A percentile compares a stretch with the other conserved stretches of the same genome.
These are phyloP conservation scores for Graphiopsis chlorocephala DNA, from an alignment of 2,329 filamentous ascomycete genomes.

Conservation along the genomic window DNA sequence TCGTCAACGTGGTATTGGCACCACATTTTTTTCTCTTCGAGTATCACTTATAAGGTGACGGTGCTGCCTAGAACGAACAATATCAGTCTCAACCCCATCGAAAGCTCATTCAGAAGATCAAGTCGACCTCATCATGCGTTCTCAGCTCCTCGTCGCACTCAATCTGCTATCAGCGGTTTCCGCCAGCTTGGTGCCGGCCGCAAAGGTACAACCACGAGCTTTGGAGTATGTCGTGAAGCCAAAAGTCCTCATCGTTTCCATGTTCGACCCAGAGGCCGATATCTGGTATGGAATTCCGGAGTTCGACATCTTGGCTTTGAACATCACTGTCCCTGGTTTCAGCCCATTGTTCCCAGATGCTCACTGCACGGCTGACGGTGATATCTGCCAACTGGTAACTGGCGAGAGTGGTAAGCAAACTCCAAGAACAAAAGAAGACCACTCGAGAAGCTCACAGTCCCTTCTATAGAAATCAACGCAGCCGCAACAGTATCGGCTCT, in stretches of 20 bases:
- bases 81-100: neutral
- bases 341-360: conserved; percentile 39
- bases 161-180: neutral
- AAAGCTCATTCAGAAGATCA: neutral
- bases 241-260: conserved; percentile 62
- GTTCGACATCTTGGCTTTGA: conserved; percentile 34
- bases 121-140: neutral
- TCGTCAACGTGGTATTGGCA: neutral
- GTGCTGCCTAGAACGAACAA: neutral
- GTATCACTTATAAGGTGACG: neutral
- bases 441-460: conserved; percentile 50
- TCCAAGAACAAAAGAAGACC: neutral
- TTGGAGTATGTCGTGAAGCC: conserved; percentile 42
- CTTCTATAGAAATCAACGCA: conserved; percentile 67
- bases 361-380: conserved; percentile 60
- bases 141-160: neutral
- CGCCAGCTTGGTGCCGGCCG: conserved; percentile 4
- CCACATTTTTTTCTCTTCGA: neutral
- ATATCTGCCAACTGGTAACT: conserved; percentile 62
- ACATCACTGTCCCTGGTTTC: conserved; percentile 35
- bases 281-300: conserved; percentile 41
- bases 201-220: neutral
- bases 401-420: conserved; percentile 51
- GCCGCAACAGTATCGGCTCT: conserved; percentile 62
- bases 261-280: conserved; percentile 53